A percentile compares a stretch with the other conserved stretches of the same genome.
Conservation (phyloP, 257 asterid genomes). For the Primulina tabacum region DNA sequence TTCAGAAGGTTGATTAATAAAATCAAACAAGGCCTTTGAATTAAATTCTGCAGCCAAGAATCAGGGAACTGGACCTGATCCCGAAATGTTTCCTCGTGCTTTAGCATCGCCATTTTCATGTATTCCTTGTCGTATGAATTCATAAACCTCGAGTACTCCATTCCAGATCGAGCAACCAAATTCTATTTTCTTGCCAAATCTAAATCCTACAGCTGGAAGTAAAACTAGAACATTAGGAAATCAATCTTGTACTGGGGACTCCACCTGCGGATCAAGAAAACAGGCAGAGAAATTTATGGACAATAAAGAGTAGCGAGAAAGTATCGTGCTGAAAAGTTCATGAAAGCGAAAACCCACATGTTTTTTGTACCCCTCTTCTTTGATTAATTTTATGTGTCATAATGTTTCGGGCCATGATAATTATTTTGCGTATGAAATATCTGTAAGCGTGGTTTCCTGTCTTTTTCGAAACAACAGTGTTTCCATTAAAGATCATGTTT, state of each 20-base stretch:
- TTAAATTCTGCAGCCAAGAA: not conserved
- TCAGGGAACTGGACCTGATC: constrained; percentile 56
- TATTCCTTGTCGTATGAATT: constrained; percentile 65
- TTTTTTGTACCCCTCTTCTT: constrained; percentile 1
- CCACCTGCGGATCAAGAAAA: constrained; percentile 27
- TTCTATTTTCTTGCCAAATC: not conserved
- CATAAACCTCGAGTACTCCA: constrained; percentile 57
- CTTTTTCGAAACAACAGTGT: constrained; percentile 41
- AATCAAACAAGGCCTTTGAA: not conserved
- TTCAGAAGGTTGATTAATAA: not conserved
- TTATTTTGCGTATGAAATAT: constrained; percentile 35
- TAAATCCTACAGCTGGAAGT: not conserved
- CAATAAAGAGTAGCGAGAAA: constrained; percentile 16
- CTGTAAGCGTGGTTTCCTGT: constrained; percentile 37
- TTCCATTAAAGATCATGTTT: not conserved
- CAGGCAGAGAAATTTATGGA: constrained; percentile 1
- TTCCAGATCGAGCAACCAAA: constrained; percentile 16
- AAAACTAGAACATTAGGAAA: not conserved
- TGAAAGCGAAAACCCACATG: constrained; percentile 26
- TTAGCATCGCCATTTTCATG: constrained; percentile 88
- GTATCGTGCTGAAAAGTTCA: constrained; percentile 23
- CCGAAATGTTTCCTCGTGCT: constrained; percentile 88
- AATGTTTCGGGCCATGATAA: constrained; percentile 33
- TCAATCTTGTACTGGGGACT: not conserved
- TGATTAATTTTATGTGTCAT: constrained; percentile 20